Percentiles rank a stretch among this genome's conserved stretches.
Conservation (phyloP, 768 basidiomycete genomes). For the Leucocoprinus sp. region DNA sequence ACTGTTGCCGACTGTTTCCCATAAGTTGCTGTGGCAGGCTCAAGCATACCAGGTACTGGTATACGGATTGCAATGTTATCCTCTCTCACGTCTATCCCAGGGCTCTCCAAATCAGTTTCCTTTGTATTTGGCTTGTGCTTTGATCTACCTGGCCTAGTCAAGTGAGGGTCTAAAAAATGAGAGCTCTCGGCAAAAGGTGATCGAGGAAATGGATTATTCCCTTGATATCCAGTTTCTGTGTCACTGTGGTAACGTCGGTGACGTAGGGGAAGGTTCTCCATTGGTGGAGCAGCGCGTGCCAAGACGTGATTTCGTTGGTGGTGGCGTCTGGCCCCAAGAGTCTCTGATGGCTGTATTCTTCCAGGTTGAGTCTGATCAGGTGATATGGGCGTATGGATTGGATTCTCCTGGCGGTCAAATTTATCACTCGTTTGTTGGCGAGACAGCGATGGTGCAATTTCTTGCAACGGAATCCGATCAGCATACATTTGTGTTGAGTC, state of each 20-base stretch:
- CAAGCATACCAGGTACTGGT: neutral
- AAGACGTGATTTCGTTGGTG: neutral
- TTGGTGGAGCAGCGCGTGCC: neutral
- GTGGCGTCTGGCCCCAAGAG: neutral
- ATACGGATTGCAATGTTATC: neutral
- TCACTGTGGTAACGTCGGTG: constrained; percentile 2
- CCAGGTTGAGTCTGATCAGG: neutral
- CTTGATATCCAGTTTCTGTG: neutral
- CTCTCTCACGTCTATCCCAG: neutral
- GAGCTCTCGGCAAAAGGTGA: neutral
- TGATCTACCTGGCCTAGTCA: neutral
- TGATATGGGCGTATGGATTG: neutral
- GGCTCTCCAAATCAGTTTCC: neutral
- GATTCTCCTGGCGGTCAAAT: constrained; percentile 2
- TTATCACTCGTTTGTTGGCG: constrained; percentile 1
- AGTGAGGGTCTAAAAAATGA: neutral
- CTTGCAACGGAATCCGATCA: neutral
- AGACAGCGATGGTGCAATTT: neutral
- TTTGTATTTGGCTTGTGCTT: neutral
- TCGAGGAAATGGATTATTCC: neutral
- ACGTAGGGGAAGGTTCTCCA: neutral
- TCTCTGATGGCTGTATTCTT: neutral
- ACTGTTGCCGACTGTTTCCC: neutral
- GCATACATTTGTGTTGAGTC: neutral
- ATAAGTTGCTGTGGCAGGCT: neutral